These are phyloP conservation scores for Debaryomyces fabryi DNA, from an alignment of 1,139 yeast species.

Conservation along the genomic window DNA sequence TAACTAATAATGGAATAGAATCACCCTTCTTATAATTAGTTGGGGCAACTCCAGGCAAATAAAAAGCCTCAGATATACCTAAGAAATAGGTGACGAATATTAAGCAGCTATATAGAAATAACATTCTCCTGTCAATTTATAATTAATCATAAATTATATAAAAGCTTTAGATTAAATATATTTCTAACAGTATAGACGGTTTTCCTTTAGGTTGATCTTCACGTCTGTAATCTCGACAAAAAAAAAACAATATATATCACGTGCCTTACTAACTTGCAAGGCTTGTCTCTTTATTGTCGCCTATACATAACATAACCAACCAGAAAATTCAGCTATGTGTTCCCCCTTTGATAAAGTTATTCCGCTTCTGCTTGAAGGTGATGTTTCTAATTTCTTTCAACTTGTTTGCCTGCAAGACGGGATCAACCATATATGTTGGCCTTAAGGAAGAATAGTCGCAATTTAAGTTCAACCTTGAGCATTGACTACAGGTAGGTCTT, in stretches of 20 bases:
- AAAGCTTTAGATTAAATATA: neutral
- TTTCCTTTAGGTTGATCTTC: neutral
- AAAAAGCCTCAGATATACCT: slow-evolving; percentile 57
- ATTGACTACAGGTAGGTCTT: slow-evolving; percentile 57
- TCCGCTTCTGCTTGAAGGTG: slow-evolving; percentile 34
- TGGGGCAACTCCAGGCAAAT: slow-evolving; percentile 95
- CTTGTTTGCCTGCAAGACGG: slow-evolving; percentile 41
- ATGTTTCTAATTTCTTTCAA: slow-evolving; percentile 51
- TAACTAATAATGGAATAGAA: slow-evolving; percentile 74
- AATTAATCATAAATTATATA: slow-evolving; percentile 1
- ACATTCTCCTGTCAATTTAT: slow-evolving; percentile 8
- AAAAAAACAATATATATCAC: neutral
- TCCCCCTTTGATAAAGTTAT: slow-evolving; percentile 17
- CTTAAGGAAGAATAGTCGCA: slow-evolving; percentile 56
- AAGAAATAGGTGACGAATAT: slow-evolving; percentile 17
- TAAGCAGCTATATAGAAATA: slow-evolving; percentile 11
- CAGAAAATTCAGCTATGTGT: neutral
- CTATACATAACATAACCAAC: neutral
- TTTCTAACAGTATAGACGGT: neutral
- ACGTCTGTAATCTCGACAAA: neutral
- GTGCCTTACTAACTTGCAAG: slow-evolving; percentile 2
- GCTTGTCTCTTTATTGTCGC: slow-evolving; percentile 3
- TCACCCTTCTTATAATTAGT: slow-evolving; percentile 79
- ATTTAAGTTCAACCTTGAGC: slow-evolving; percentile 49
- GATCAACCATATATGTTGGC: slow-evolving; percentile 59